These are phyloP conservation scores for Melaleuca alternifolia DNA, from an alignment of 345 rosid genomes.

Conservation along the genomic window DNA sequence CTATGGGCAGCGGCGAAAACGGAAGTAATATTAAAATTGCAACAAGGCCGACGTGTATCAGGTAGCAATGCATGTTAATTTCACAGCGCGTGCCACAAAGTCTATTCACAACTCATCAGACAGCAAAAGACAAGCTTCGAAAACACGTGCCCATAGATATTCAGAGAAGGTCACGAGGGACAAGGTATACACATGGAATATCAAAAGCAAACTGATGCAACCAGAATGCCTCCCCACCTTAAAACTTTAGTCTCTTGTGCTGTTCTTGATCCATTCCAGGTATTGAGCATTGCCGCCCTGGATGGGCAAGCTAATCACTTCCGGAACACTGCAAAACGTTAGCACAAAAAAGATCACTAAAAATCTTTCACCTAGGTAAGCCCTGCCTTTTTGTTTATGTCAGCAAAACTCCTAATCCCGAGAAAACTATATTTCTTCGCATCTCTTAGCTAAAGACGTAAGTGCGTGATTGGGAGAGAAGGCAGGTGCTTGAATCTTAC, in stretches of 20 bases:
- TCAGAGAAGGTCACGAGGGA: background rate
- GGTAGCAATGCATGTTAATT: background rate
- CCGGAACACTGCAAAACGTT: slow-evolving; percentile 51
- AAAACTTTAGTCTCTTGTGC: slow-evolving; percentile 62
- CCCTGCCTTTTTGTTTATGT: background rate
- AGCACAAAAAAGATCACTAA: background rate
- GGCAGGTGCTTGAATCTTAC: slow-evolving; percentile 28
- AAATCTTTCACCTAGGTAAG: background rate
- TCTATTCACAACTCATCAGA: background rate
- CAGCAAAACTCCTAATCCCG: background rate
- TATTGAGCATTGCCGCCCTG: slow-evolving; percentile 66
- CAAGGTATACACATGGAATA: background rate
- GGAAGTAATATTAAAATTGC: background rate
- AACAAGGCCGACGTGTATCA: background rate
- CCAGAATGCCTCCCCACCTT: background rate
- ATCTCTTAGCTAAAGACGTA: background rate
- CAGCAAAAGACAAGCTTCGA: background rate
- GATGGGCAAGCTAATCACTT: slow-evolving; percentile 81
- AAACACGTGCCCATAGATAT: background rate
- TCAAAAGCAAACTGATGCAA: background rate
- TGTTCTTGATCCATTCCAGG: slow-evolving; percentile 79
- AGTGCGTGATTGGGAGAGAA: background rate
- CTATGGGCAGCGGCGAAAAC: background rate
- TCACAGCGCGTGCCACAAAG: background rate
- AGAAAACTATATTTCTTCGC: background rate